These are phyloP conservation scores for Corymbia maculata DNA, from an alignment of 345 rosid genomes.

Conservation along the genomic window DNA sequence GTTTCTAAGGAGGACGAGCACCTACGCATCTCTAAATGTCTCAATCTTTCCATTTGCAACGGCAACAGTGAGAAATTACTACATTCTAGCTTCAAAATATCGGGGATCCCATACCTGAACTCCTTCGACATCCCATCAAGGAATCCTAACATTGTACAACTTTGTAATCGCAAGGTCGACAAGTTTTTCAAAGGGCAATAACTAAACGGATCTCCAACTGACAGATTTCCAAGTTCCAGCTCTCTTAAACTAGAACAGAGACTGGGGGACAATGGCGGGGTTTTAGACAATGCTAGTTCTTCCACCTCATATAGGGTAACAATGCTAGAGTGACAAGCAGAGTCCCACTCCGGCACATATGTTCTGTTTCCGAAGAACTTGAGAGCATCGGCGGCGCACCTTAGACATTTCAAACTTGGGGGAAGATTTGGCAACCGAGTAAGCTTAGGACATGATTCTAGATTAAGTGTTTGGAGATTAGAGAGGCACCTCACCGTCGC, in stretches of 20 bases:
- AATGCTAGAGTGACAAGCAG: too few species aligned
- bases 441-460: fast-evolving
- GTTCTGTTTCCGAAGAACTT: too few species aligned
- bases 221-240: not conserved
- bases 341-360: too few species aligned
- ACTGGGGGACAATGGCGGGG: not conserved
- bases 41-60: not conserved
- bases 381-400: not conserved
- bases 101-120: too few species aligned
- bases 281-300: too few species aligned
- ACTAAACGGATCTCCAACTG: too few species aligned
- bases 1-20: not conserved
- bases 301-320: too few species aligned
- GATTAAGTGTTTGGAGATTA: not conserved
- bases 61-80: too few species aligned
- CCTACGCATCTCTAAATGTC: not conserved
- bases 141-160: not conserved
- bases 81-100: too few species aligned
- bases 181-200: fast-evolving
- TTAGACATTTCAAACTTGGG: not conserved
- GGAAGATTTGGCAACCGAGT: not conserved
- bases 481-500: fast-evolving
- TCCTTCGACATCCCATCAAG: too few species aligned
- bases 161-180: not conserved
- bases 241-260: not conserved